These are phyloP conservation scores for Gaeumannomyces tritici DNA, from an alignment of 2,329 filamentous ascomycete genomes.

Conservation along the genomic window DNA sequence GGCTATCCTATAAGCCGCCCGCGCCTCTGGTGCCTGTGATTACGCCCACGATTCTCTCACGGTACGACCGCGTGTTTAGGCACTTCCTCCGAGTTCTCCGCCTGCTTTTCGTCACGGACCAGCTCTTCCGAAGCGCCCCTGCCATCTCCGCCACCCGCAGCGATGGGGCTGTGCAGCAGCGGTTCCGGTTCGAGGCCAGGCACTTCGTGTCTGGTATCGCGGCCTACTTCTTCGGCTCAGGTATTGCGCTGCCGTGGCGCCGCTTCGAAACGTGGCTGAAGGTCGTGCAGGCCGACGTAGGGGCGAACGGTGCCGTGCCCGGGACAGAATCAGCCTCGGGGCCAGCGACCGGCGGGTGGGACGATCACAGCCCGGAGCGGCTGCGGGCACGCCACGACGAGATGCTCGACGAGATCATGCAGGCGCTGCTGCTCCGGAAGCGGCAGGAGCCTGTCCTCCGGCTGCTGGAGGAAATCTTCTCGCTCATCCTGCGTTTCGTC, in stretches of 20 bases:
- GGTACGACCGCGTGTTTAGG: slow-evolving; percentile 81
- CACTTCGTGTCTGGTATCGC: slow-evolving; percentile 68
- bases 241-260: slow-evolving; percentile 64
- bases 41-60: slow-evolving; percentile 57
- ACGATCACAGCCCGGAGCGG: slow-evolving; percentile 49
- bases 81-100: slow-evolving; percentile 67
- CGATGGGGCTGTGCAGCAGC: slow-evolving; percentile 19
- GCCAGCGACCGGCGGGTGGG: slow-evolving; percentile 12
- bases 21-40: slow-evolving; percentile 64
- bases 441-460: slow-evolving; percentile 64
- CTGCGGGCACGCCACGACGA: slow-evolving; percentile 63
- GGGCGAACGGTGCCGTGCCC: slow-evolving; percentile 23
- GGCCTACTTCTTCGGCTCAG: slow-evolving; percentile 72
- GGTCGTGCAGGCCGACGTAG: slow-evolving; percentile 48
- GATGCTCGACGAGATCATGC: slow-evolving; percentile 66
- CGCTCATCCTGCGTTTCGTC: slow-evolving; percentile 62
- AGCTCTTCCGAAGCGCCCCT: slow-evolving; percentile 38
- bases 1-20: slow-evolving; percentile 74
- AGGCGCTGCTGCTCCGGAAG: slow-evolving; percentile 62
- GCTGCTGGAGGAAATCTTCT: slow-evolving; percentile 69
- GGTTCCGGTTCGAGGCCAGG: slow-evolving; percentile 67
- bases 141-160: background rate
- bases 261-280: slow-evolving; percentile 58
- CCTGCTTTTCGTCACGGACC: slow-evolving; percentile 66
- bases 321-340: background rate